phyloP scores from a whole-genome alignment of 2,329 filamentous ascomycete species.

The Tolypocladium capitatum region DNA sequence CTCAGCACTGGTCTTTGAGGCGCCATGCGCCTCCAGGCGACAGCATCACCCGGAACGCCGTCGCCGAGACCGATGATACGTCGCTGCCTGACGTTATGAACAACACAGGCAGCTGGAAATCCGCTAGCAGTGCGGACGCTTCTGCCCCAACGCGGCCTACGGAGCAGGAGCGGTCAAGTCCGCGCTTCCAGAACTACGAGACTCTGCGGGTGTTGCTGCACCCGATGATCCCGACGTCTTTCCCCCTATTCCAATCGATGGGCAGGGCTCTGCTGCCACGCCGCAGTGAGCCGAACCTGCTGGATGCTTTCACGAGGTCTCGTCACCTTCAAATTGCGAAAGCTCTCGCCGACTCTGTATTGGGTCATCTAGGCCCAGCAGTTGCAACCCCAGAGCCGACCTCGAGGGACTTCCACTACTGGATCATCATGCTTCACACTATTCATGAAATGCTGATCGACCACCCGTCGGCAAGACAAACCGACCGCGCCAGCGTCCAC shows the following conservation, averaged over 20 bases:
- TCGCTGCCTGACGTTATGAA: constrained; percentile 20
- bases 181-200: constrained; percentile 59
- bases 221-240: constrained; percentile 66
- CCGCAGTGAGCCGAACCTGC: constrained; percentile 35
- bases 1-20: constrained; percentile 46
- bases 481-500: constrained; percentile 35
- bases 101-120: constrained; percentile 13
- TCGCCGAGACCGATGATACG: constrained; percentile 15
- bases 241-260: constrained; percentile 72
- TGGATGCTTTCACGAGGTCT: constrained; percentile 45
- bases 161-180: constrained; percentile 27
- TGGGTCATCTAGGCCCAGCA: constrained; percentile 48
- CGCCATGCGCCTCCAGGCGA: constrained; percentile 16
- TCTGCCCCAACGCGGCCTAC: constrained; percentile 18
- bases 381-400: constrained; percentile 31
- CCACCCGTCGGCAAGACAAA: constrained; percentile 32
- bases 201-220: constrained; percentile 65
- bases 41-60: constrained; percentile 7
- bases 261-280: constrained; percentile 71
- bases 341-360: constrained; percentile 57
- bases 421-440: constrained; percentile 67
- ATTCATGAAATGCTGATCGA: constrained; percentile 72
- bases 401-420: constrained; percentile 61
- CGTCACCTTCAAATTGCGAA: constrained; percentile 44
- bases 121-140: constrained; percentile 10